Percentiles rank a stretch among this genome's conserved stretches.
Evolutionary conservation across 768 basidiomycete genomes (phyloP).

Genomic region (Lactarius sanguifluus): DNA sequence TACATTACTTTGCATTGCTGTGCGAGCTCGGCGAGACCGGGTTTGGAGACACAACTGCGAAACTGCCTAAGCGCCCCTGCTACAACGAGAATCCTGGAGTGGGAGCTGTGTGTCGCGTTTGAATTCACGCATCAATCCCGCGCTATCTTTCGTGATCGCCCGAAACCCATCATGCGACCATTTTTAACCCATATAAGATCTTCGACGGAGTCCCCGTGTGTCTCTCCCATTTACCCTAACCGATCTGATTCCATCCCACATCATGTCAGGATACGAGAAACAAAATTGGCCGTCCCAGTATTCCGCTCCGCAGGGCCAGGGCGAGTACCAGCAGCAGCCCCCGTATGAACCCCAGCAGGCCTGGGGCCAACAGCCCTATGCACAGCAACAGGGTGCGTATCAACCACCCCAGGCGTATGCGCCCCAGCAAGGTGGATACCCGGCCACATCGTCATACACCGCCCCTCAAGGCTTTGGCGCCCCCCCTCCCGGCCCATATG

Average conservation of each 20-base stretch:
- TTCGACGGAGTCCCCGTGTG: neutral
- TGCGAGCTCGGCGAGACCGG: neutral
- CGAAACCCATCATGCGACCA: constrained; percentile 1
- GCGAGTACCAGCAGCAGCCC: constrained; percentile 9
- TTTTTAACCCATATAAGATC: neutral
- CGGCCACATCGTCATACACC: neutral
- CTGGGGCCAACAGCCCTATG: constrained; percentile 6
- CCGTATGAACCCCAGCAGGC: constrained; percentile 5
- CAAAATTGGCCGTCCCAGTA: constrained; percentile 10
- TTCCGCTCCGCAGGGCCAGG: constrained; percentile 10
- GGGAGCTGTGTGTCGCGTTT: neutral
- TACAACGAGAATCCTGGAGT: neutral
- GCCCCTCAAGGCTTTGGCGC: neutral
- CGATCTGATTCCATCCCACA: constrained; percentile 4
- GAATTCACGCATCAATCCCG: constrained; percentile 2
- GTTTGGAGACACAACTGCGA: neutral
- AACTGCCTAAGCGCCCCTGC: neutral
- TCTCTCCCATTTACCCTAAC: neutral
- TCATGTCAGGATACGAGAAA: constrained; percentile 18
- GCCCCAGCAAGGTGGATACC: neutral
- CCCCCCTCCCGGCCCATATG: neutral
- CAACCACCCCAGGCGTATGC: neutral
- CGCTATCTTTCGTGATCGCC: constrained; percentile 19
- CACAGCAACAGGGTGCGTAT: neutral
- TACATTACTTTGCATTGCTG: neutral